These are phyloP conservation scores for Claviceps pazoutovae DNA, from an alignment of 2,329 filamentous ascomycete genomes.

Conservation along the genomic window DNA sequence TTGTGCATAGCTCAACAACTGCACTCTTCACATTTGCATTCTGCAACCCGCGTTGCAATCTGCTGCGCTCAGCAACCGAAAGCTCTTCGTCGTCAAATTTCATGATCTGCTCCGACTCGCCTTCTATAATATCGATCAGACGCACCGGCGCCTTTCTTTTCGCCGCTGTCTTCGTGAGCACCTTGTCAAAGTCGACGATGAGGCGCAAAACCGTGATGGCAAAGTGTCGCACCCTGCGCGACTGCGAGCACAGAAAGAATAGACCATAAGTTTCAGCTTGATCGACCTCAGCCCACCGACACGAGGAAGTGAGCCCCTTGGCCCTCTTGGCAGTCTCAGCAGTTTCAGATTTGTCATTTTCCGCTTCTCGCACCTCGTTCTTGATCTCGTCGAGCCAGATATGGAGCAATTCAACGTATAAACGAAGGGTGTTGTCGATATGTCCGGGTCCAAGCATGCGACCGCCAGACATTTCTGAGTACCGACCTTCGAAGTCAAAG, in stretches of 20 bases:
- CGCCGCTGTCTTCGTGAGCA: conserved; percentile 54
- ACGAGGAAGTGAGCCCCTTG: conserved; percentile 70
- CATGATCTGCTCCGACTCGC: conserved; percentile 76
- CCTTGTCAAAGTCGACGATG: conserved; percentile 85
- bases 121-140: conserved; percentile 84
- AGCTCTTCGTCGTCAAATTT: conserved; percentile 85
- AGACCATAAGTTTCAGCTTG: conserved; percentile 93
- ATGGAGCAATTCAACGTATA: conserved; percentile 85
- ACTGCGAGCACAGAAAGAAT: conserved; percentile 96
- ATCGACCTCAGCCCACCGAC: conserved; percentile 84
- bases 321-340: conserved; percentile 53
- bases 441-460: conserved; percentile 89
- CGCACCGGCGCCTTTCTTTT: conserved; percentile 51
- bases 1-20: conserved; percentile 85
- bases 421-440: conserved; percentile 81
- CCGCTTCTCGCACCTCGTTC: conserved; percentile 64
- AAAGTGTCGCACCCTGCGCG: conserved; percentile 73
- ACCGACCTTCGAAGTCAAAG: conserved; percentile 95
- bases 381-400: conserved; percentile 98
- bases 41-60: conserved; percentile 78
- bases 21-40: conserved; percentile 74
- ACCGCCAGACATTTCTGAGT: conserved; percentile 95
- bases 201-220: conserved; percentile 85
- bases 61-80: conserved; percentile 81
- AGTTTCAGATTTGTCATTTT: conserved; percentile 49